Percentiles rank a stretch among this genome's conserved stretches.
These are phyloP conservation scores for Dothideomycetes sp. DNA, from an alignment of 2,329 filamentous ascomycete species.

Conservation along the genomic window DNA sequence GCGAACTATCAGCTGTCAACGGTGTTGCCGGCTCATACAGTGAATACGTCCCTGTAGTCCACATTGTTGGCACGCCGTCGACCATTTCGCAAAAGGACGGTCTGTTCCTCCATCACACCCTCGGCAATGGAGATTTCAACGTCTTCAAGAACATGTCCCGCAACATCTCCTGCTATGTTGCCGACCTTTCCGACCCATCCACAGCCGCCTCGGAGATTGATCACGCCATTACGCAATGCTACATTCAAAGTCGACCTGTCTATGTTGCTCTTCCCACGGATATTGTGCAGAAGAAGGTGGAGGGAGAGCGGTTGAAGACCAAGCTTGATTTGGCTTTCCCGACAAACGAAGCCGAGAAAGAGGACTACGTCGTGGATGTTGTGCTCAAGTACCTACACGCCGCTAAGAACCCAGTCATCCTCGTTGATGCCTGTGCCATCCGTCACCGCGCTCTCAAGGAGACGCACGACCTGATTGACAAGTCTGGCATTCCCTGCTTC, in stretches of 20 bases:
- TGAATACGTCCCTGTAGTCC: constrained; percentile 35
- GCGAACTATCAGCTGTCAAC: constrained; percentile 37
- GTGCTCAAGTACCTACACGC: constrained; percentile 62
- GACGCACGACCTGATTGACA: constrained; percentile 59
- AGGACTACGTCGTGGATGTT: constrained; percentile 72
- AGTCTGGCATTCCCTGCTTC: constrained; percentile 69
- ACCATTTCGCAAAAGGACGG: constrained; percentile 29
- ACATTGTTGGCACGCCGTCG: constrained; percentile 36
- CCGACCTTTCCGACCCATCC: constrained; percentile 57
- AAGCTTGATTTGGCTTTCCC: constrained; percentile 57
- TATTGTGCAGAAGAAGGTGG: constrained; percentile 65
- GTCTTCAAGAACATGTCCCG: constrained; percentile 50
- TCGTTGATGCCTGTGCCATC: constrained; percentile 76
- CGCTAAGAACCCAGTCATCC: constrained; percentile 64
- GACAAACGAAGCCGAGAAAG: constrained; percentile 56
- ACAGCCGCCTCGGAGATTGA: constrained; percentile 70
- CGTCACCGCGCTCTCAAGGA: constrained; percentile 66
- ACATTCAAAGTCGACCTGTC: constrained; percentile 62
- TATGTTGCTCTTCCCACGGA: constrained; percentile 82
- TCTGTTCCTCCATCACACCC: constrained; percentile 35
- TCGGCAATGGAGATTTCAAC: constrained; percentile 23
- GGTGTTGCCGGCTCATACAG: constrained; percentile 37
- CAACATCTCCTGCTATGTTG: constrained; percentile 58
- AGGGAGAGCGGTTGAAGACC: constrained; percentile 58
- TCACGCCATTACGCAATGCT: constrained; percentile 63